Conservation (phyloP, 225 moss, liverwort and hornwort species). For the Thuidium tamariscinum region DNA sequence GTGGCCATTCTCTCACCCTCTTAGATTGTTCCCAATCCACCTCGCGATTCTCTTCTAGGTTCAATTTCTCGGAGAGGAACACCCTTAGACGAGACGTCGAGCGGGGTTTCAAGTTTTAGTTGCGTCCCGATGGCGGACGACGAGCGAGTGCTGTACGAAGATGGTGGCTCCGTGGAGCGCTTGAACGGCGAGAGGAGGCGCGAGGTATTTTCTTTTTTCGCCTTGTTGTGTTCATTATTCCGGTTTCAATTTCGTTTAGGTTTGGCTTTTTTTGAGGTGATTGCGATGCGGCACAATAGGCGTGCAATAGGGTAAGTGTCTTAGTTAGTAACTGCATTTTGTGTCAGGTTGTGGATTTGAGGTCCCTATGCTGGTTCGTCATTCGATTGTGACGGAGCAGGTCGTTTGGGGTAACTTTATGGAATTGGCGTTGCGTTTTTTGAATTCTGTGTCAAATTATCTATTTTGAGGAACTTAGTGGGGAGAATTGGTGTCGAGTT, state of each 20-base stretch:
- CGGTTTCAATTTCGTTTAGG: background rate
- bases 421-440: background rate
- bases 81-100: background rate
- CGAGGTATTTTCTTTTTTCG: conserved; percentile 5
- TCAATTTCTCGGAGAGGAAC: background rate
- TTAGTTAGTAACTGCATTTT: background rate
- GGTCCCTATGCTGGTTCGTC: background rate
- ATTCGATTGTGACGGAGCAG: background rate
- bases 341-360: background rate
- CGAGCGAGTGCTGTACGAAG: conserved; percentile 6
- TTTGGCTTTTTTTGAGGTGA: background rate
- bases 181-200: conserved; percentile 29
- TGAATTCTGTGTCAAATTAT: background rate
- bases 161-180: conserved; percentile 12
- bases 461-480: background rate
- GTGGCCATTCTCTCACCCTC: background rate
- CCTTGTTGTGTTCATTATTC: background rate
- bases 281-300: background rate
- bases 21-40: background rate
- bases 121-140: conserved; percentile 19
- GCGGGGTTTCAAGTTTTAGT: background rate
- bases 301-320: background rate
- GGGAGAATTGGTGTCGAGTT: background rate
- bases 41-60: background rate
- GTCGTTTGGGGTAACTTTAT: background rate